These are phyloP conservation scores for Solanum hybrid DNA, from an alignment of 305 asterid genomes.

Conservation along the genomic window DNA sequence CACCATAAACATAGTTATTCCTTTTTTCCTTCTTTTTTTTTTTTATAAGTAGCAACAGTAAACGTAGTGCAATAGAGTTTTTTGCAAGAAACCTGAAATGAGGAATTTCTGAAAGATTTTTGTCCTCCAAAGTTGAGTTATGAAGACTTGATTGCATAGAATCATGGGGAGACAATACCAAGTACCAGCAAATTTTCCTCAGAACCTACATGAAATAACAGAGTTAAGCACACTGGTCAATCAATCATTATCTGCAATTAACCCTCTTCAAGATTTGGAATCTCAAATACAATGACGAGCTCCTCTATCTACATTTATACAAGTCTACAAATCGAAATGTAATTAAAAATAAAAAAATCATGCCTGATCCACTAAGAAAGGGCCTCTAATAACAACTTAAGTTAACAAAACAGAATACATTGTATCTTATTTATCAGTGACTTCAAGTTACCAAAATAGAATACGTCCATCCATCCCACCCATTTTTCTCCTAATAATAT, in stretches of 20 bases:
- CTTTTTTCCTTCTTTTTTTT: neutral
- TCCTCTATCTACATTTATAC: neutral
- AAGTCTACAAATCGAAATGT: too few relatives aligned
- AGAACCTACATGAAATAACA: slow-evolving; percentile 26
- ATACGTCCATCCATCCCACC: neutral
- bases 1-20: neutral
- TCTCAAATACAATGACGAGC: neutral
- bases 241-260: neutral
- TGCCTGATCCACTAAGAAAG: neutral
- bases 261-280: neutral
- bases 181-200: slow-evolving; percentile 50
- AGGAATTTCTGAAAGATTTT: slow-evolving; percentile 48
- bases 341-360: neutral
- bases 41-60: neutral
- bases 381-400: neutral
- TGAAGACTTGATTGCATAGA: slow-evolving; percentile 53
- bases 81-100: slow-evolving; percentile 28
- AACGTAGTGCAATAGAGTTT: neutral
- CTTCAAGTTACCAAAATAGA: neutral
- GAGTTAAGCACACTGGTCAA: neutral
- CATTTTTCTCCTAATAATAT: neutral
- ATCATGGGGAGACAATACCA: slow-evolving; percentile 48
- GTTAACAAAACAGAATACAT: neutral
- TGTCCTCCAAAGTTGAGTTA: slow-evolving; percentile 47
- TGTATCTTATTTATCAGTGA: neutral